Base-by-base conservation (phyloP, 1,284 basidiomycete species). In the Earliella scabrosa region DNA sequence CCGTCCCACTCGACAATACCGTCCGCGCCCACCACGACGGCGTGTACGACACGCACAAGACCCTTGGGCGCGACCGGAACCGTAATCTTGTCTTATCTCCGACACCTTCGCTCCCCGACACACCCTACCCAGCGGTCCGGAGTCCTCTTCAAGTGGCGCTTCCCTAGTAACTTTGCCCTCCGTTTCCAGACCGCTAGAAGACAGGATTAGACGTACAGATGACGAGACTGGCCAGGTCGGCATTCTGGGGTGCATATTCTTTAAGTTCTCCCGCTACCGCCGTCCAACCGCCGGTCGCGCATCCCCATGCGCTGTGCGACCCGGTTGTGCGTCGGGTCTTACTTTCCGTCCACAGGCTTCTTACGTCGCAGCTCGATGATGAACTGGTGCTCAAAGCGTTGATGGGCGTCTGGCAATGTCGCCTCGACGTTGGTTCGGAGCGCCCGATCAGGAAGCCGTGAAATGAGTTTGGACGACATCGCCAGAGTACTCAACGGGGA, bases 331-430 rank as follows among this genome's bases (percentile, higher is more conserved):
- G 26, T 20, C 43, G 43, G 43, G 24, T 11, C 35, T 24, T 23
- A 35, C 34, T 18, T 18, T 3, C 2, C 21, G 23, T 34, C 3
- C 6, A 9, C 35, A 2, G 9, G 18, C 34, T 58, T 52, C n/a
- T 32, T 52, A 58, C 56, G 56, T 35, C 39, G 21, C 27, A 53
- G 46, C 48, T 50, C n/a, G 36, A 50, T 59, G 53, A 52, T 45
- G 47, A 10, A n/a, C 9, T 24, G 2, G 26, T 26, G 20, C 29
- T 32, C 52, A 36, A 52, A 44, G 49, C 40, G 32, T 24, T 44
- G n/a, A n/a, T n/a, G n/a, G n/a, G n/a, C n/a, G n/a, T n/a, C n/a
- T n/a, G n/a, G n/a, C n/a, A n/a, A n/a, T n/a, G n/a, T n/a, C n/a
- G n/a, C n/a, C n/a, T n/a, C n/a, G n/a, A n/a, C n/a, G n/a, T n/a